Conservation (phyloP, 1,284 basidiomycete genomes). For the Rhodotorula mucilaginosa region DNA sequence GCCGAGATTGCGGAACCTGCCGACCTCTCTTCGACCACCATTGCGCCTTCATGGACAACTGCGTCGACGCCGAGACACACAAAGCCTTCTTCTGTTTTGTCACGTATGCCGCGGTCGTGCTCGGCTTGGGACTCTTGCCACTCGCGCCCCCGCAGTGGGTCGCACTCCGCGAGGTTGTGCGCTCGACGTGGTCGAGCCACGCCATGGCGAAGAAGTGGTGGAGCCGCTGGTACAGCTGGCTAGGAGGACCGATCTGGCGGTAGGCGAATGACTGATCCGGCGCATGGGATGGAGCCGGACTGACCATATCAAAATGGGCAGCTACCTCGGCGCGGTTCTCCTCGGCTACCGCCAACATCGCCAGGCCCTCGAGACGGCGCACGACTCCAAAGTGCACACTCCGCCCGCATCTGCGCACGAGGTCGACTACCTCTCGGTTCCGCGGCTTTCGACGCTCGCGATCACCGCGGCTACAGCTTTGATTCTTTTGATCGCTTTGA, state of each 20-base stretch:
- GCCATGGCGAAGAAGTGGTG: conserved; percentile 24
- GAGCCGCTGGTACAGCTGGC: conserved; percentile 26
- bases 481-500: conserved; percentile 19
- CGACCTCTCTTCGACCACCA: conserved; percentile 30
- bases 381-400: background rate
- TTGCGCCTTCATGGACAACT: conserved; percentile 35
- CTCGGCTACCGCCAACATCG: conserved; percentile 23
- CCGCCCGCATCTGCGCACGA: background rate
- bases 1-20: conserved; percentile 30
- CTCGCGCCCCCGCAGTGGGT: conserved; percentile 15
- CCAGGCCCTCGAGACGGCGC: background rate
- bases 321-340: conserved; percentile 20
- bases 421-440: conserved; percentile 14
- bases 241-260: conserved; percentile 32
- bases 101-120: conserved; percentile 19
- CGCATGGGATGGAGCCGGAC: no score
- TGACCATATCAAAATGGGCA: background rate
- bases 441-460: conserved; percentile 10
- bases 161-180: conserved; percentile 8
- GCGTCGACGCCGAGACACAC: conserved; percentile 19
- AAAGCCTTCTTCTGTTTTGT: conserved; percentile 35
- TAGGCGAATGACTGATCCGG: background rate
- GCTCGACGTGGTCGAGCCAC: conserved; percentile 14
- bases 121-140: conserved; percentile 26
- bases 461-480: conserved; percentile 21